Evolutionary conservation across 176 grass and related monocot species (phyloP), one percentile per base, ranked within the genome.

Genomic region (Miscanthus lutarioriparius): DNA sequence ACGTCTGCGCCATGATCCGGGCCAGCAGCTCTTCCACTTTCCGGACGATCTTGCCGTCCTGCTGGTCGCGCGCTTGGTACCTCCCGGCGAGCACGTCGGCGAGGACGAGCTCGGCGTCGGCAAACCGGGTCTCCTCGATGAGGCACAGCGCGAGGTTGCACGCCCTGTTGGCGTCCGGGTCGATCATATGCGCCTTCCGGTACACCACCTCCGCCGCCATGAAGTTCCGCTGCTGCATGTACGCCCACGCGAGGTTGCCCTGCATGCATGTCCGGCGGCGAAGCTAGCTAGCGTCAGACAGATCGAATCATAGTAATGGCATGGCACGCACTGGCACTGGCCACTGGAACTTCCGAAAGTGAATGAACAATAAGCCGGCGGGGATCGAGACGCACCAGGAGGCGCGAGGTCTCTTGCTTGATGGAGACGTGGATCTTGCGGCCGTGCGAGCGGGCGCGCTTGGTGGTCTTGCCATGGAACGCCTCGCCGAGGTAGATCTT

Each of bases 191-290:
- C 14, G 92, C 94, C 88, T 97, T 97, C 20, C 77, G 77, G 80
- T 97, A 97, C 70, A 97, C 92, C 43, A 85, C 92, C 88, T 97
- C 94, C 1, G 94, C 87, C 35, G 94, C 94, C 83, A 92, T 86
- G 83, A 91, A 94, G 77, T 93, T 92, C 14, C 82, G 12, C 86
- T 91, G 80, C 86, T 97, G 92, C 92, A 97, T 92, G 88, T 97
- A 97, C 59, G 94, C 94, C 94, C 94, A 97, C 6, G 89, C 94
- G 0, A 97, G 83, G 78, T 97, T 97, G 2, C 94, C 91, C 93
- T 95, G 82, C 11, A 61, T 59, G 51, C 33, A 77, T 77, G 53
- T 1, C 22, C 16, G 48, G 5, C 51, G 40, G 69, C 67, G 35
- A 43, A 71, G 68, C 68, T 15, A 47, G 13, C 44, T 49, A 4